phyloP scores from a whole-genome alignment of 345 rosid genomes.

The Linum lewisii region DNA sequence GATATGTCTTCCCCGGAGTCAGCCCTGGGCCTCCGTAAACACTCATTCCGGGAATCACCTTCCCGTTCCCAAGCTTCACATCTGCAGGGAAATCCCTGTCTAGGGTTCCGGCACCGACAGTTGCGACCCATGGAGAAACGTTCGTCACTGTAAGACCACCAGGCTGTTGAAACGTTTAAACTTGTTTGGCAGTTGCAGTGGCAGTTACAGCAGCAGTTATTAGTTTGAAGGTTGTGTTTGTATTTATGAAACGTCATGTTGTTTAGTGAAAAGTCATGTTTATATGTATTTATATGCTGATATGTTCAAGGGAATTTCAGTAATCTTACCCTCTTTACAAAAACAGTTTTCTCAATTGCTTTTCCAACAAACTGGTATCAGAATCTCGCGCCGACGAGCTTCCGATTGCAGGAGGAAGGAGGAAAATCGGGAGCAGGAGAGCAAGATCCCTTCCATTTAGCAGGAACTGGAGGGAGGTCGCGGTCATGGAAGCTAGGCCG shows the following conservation, averaged over 20 bases:
- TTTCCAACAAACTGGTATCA: too few relatives aligned
- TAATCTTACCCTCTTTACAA: too few relatives aligned
- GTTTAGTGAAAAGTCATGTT: too few relatives aligned
- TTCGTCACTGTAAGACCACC: constrained; percentile 22
- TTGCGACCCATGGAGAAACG: constrained; percentile 26
- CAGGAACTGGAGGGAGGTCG: constrained; percentile 37
- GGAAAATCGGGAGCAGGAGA: constrained; percentile 28
- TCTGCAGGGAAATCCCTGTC: constrained; percentile 27
- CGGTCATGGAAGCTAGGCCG: constrained; percentile 32
- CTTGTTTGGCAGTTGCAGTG: too few relatives aligned
- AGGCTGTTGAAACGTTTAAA: constrained; percentile 21
- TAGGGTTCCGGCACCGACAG: constrained; percentile 25
- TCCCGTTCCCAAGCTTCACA: constrained; percentile 24
- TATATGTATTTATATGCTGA: too few relatives aligned
- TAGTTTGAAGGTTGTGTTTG: too few relatives aligned
- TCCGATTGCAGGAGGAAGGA: constrained; percentile 26
- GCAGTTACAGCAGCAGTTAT: too few relatives aligned
- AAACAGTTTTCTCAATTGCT: too few relatives aligned
- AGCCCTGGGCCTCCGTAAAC: constrained; percentile 22
- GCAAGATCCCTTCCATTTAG: constrained; percentile 45
- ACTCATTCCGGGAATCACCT: constrained; percentile 15
- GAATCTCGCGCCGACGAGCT: constrained; percentile 45
- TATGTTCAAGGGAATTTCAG: constrained; percentile 33
- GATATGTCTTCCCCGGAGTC: constrained; percentile 15
- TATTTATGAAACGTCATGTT: too few relatives aligned